A percentile compares a stretch with the other conserved stretches of the same genome.
Conservation (phyloP, 345 rosid species). For the Boechera stricta region DNA sequence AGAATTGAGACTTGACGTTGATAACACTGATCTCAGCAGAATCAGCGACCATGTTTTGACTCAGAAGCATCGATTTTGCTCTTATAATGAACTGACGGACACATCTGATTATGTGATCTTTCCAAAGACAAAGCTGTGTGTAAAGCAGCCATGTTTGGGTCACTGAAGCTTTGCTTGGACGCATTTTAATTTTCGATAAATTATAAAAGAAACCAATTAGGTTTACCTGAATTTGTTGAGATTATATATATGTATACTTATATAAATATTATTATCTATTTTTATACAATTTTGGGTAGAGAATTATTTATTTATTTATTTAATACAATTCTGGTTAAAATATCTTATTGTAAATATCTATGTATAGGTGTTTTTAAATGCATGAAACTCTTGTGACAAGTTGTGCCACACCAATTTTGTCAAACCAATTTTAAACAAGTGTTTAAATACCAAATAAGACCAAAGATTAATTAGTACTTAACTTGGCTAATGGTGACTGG, state of each 20-base stretch:
- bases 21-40: slow-evolving; percentile 35
- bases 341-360: slow-evolving; percentile 9
- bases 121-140: slow-evolving; percentile 32
- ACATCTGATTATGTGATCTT: slow-evolving; percentile 40
- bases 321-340: slow-evolving; percentile 1
- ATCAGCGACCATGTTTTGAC: slow-evolving; percentile 38
- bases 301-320: neutral
- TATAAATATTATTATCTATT: neutral
- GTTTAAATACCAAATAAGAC: slow-evolving; percentile 16
- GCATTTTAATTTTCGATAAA: slow-evolving; percentile 25
- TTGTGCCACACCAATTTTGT: slow-evolving; percentile 1
- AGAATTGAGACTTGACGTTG: slow-evolving; percentile 36
- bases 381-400: slow-evolving; percentile 17
- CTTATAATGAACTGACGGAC: slow-evolving; percentile 26
- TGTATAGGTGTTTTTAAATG: slow-evolving; percentile 8
- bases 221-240: slow-evolving; percentile 4
- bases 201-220: neutral
- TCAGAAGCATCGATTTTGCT: slow-evolving; percentile 36
- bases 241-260: neutral
- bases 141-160: slow-evolving; percentile 42
- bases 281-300: neutral
- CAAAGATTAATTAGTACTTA: neutral
- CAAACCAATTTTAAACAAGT: neutral
- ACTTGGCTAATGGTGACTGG: slow-evolving; percentile 9
- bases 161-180: slow-evolving; percentile 41